Conservation (phyloP, 179 eudicot species). For the Camellia oleifera region DNA sequence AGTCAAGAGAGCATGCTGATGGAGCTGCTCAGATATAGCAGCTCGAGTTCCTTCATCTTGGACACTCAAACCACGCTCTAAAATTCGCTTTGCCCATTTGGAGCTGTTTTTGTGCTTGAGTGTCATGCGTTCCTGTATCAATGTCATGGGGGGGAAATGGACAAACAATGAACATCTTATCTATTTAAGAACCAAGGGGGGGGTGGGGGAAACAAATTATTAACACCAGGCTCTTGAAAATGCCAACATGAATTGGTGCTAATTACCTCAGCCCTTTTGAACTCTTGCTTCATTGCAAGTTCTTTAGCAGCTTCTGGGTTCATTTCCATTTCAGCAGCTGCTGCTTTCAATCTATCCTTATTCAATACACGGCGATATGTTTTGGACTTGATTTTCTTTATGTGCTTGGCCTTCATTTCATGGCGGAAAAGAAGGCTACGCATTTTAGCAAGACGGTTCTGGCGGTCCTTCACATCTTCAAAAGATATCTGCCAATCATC, state of each 20-base stretch:
- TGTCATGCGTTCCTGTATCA: constrained; percentile 77
- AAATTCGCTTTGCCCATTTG: constrained; percentile 78
- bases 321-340: constrained; percentile 32
- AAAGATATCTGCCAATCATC: constrained; percentile 50
- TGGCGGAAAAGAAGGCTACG: constrained; percentile 85
- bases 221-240: constrained; percentile 15
- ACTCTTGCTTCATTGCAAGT: constrained; percentile 82
- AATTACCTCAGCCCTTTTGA: constrained; percentile 76
- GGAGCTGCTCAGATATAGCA: constrained; percentile 85
- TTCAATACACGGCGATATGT: constrained; percentile 74
- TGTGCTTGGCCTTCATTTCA: constrained; percentile 79
- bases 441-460: constrained; percentile 81
- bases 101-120: constrained; percentile 79
- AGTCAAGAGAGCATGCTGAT: constrained; percentile 67
- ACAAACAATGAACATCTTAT: constrained; percentile 4
- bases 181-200: neutral
- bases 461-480: constrained; percentile 81
- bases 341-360: constrained; percentile 69
- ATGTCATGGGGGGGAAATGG: constrained; percentile 1
- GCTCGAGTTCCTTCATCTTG: constrained; percentile 96
- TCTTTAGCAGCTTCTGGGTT: constrained; percentile 83
- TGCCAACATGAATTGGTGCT: neutral
- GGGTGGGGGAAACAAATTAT: neutral
- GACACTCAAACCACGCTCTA: constrained; percentile 63
- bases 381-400: constrained; percentile 91